These are phyloP conservation scores for Harringtonia lauricola DNA, from an alignment of 2,329 filamentous ascomycete species.

Conservation along the genomic window DNA sequence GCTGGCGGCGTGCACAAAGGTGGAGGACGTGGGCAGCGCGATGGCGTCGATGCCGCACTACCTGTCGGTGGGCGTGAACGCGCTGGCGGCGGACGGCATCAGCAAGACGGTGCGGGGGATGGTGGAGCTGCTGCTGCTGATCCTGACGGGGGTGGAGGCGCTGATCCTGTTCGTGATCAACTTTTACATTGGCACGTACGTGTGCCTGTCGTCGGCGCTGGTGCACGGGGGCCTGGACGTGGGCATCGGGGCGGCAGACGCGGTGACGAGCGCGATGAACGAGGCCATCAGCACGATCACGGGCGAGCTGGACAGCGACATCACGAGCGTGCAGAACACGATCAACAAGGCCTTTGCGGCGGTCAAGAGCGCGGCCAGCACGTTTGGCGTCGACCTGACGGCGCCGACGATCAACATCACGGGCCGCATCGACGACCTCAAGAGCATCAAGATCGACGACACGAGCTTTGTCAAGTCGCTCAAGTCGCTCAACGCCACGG, in stretches of 20 bases:
- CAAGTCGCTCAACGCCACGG: conserved; percentile 60
- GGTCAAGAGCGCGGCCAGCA: conserved; percentile 40
- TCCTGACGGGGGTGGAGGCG: conserved; percentile 72
- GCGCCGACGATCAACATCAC: conserved; percentile 51
- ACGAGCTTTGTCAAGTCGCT: conserved; percentile 58
- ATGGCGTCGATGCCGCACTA: conserved; percentile 99
- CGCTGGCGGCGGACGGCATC: conserved; percentile 68
- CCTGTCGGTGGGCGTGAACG: conserved; percentile 79
- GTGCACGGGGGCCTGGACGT: conserved; percentile 69
- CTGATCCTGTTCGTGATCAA: conserved; percentile 89
- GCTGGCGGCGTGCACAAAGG: conserved; percentile 77
- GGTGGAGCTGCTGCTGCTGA: conserved; percentile 66
- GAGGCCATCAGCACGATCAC: conserved; percentile 40
- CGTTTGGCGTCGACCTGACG: conserved; percentile 21
- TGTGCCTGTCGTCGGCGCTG: conserved; percentile 78
- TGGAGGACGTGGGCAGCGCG: conserved; percentile 84
- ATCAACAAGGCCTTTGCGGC: conserved; percentile 48
- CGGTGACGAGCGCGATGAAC: conserved; percentile 35
- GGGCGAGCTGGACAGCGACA: conserved; percentile 40
- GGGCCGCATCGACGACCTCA: conserved; percentile 51
- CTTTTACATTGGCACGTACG: conserved; percentile 79
- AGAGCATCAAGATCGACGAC: conserved; percentile 57
- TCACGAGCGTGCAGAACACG: conserved; percentile 27
- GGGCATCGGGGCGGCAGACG: conserved; percentile 32
- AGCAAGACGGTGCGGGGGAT: conserved; percentile 71